A percentile compares a stretch with the other conserved stretches of the same genome.
Evolutionary conservation across 495 filamentous ascomycete genomes (phyloP).

Genomic region (Aspergillus taichungensis): DNA sequence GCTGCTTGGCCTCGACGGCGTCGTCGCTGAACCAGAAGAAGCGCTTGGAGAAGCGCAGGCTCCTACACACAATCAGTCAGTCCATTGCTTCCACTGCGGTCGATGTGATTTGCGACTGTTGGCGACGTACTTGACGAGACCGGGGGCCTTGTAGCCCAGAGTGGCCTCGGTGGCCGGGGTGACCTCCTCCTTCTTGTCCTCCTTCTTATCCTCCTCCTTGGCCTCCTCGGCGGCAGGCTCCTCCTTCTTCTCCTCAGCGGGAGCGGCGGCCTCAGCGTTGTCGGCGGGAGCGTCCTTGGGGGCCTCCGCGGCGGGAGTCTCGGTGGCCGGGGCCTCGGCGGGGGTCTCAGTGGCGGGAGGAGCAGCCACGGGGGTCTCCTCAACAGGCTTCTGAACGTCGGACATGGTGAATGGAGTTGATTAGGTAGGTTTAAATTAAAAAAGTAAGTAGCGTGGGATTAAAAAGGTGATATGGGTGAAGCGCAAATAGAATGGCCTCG

Average conservation of each 20-base stretch:
- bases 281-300: constrained; percentile 27
- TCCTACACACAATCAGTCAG: constrained; percentile 33
- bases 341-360: constrained; percentile 29
- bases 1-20: constrained; percentile 63
- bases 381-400: constrained; percentile 41
- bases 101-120: constrained; percentile 1
- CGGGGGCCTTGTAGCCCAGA: constrained; percentile 80
- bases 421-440: constrained; percentile 29
- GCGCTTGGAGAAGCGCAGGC: constrained; percentile 60
- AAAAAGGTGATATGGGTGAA: constrained; percentile 15
- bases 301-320: constrained; percentile 26
- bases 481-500: constrained; percentile 18
- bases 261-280: constrained; percentile 31
- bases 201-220: constrained; percentile 38
- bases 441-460: constrained; percentile 17
- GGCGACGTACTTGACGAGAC: constrained; percentile 76
- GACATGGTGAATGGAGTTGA: constrained; percentile 38
- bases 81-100: background rate
- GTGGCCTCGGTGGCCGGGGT: constrained; percentile 56
- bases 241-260: constrained; percentile 33
- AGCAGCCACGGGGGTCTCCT: constrained; percentile 36
- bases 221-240: constrained; percentile 37
- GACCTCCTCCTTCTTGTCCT: constrained; percentile 39
- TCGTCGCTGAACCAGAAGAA: constrained; percentile 93
- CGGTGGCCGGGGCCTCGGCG: constrained; percentile 22